Evolutionary conservation across 805 yeast genomes (phyloP), one percentile per base, ranked within the genome.

Genomic region (Limtongia smithiae): DNA sequence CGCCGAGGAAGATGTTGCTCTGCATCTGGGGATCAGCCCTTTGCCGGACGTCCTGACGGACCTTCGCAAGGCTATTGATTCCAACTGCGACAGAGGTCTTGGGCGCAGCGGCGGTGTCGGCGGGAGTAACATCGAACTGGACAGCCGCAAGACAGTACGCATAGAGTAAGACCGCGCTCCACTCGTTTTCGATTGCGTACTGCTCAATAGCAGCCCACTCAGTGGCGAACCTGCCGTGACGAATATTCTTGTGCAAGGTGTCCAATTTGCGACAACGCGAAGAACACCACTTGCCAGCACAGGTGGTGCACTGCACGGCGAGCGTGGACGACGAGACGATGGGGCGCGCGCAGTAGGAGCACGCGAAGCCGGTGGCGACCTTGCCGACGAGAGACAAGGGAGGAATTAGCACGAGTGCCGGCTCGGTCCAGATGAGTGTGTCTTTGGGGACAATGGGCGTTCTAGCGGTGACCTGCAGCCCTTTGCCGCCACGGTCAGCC

Each of bases 231-330:
- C 25, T 64, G n/a, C 68, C 68, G 62, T 87, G 94, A 62, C 81
- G 80, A 47, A 82, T 69, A 2, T 72, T 64, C 1, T 68, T 67
- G 63, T 87, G 95, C 7, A 76, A 63, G 14, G 65, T 60, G 59
- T 82, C 82, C 18, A 56, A 55, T 49, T 73, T 75, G 60, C 81
- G 80, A 69, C 95, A 86, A 8, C 63, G 65, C 41, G 67, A 70
- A 5, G 81, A 74, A 65, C 95, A 86, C 91, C 93, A 86, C 41
- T 80, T 69, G 44, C 80, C 83, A 6, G 73, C 65, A 58, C 91
- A 84, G 14, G 73, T 72, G 43, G 73, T 70, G 67, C 95, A 86
- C 55, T 81, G 83, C 41, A 44, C 44, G n/a, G 41, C 82, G 68
- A n/a, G 83, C 36, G 49, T 65, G 41, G 65, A 44, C 18, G 64